phyloP scores from a whole-genome alignment of 805 yeast genomes.

The Barnettozyma salicaria region DNA sequence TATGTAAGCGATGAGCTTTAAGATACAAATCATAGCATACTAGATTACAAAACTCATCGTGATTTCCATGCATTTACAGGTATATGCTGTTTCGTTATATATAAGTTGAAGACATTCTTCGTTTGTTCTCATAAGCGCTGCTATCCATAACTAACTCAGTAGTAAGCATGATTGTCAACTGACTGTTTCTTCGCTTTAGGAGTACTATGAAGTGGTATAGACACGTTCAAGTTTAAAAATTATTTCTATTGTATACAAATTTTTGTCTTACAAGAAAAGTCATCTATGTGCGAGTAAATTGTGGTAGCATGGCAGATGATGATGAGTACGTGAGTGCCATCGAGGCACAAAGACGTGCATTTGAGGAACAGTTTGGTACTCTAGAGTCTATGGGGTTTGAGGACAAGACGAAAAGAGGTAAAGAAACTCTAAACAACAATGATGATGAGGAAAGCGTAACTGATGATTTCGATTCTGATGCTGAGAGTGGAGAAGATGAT shows the following conservation, averaged over 20 bases:
- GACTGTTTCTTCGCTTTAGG: too few relatives aligned
- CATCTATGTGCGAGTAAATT: neutral
- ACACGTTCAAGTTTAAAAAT: too few relatives aligned
- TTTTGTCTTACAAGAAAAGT: neutral
- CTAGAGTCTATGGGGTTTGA: constrained; percentile 48
- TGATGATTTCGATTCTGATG: constrained; percentile 17
- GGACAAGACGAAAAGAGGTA: constrained; percentile 34
- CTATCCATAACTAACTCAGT: too few relatives aligned
- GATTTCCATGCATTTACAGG: too few relatives aligned
- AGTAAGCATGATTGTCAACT: too few relatives aligned
- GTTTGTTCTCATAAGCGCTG: too few relatives aligned
- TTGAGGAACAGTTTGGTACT: constrained; percentile 60
- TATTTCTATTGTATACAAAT: neutral
- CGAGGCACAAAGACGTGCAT: constrained; percentile 51
- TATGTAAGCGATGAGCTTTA: constrained; percentile 6
- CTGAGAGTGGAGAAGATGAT: too few relatives aligned
- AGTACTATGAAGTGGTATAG: too few relatives aligned
- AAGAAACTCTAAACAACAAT: constrained; percentile 12
- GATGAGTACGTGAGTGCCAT: constrained; percentile 22
- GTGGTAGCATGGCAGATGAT: constrained; percentile 5
- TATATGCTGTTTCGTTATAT: neutral
- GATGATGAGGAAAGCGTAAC: constrained; percentile 20
- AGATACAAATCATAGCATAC: too few relatives aligned
- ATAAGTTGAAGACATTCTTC: neutral
- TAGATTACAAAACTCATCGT: too few relatives aligned